Percentiles rank a stretch among this genome's conserved stretches.
These are phyloP conservation scores for Leccinum arenicola DNA, from an alignment of 768 basidiomycete species.

Conservation along the genomic window DNA sequence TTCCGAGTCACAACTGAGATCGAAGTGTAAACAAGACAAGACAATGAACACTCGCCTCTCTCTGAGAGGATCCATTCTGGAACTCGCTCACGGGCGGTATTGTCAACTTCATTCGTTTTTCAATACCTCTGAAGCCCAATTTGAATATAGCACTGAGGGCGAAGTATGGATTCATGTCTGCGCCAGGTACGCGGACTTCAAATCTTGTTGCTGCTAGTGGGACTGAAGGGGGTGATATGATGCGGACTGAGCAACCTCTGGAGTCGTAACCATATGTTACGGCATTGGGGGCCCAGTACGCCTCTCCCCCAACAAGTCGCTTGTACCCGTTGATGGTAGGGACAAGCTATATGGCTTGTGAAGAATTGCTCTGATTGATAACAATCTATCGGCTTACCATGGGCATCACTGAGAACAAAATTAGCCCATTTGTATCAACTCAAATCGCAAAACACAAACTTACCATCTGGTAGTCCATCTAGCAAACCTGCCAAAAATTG, in stretches of 20 bases:
- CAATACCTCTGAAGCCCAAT: constrained; percentile 85
- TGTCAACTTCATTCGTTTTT: constrained; percentile 65
- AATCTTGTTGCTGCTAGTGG: constrained; percentile 79
- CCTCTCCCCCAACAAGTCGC: constrained; percentile 89
- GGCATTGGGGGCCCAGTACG: constrained; percentile 92
- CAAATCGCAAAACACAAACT: constrained; percentile 17
- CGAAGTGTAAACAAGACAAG: not conserved
- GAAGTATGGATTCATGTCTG: constrained; percentile 95
- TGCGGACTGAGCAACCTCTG: constrained; percentile 86
- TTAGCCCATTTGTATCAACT: constrained; percentile 1
- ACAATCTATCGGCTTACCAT: constrained; percentile 48
- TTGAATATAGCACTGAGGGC: constrained; percentile 85
- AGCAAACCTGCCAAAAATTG: constrained; percentile 94
- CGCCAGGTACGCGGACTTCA: constrained; percentile 93
- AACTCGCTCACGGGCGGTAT: constrained; percentile 60
- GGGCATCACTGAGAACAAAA: constrained; percentile 65
- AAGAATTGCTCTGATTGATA: not conserved
- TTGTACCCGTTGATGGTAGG: constrained; percentile 98
- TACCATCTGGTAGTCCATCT: constrained; percentile 87
- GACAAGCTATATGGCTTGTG: constrained; percentile 50
- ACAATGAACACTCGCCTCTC: constrained; percentile 49
- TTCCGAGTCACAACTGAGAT: not conserved
- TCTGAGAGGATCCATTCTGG: constrained; percentile 43
- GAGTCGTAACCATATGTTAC: constrained; percentile 96
- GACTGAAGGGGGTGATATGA: constrained; percentile 90